Conservation (phyloP, 257 asterid genomes). For the Cinchona pubescens region DNA sequence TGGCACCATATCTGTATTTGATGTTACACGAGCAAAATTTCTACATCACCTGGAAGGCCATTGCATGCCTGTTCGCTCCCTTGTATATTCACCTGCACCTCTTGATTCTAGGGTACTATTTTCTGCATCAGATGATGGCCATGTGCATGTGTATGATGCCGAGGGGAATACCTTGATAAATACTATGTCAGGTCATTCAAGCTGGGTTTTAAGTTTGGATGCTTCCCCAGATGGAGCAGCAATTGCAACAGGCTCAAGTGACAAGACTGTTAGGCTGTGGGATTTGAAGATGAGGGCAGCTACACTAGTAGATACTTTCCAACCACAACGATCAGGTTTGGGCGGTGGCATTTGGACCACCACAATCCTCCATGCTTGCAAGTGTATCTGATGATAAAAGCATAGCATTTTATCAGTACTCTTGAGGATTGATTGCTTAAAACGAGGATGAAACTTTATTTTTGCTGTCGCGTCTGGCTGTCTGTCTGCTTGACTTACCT, state of each 20-base stretch:
- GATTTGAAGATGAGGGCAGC: slow-evolving; percentile 95
- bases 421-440: slow-evolving; percentile 30
- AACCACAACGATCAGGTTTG: slow-evolving; percentile 89
- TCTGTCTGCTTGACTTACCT: background rate
- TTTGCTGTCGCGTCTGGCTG: background rate
- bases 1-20: slow-evolving; percentile 88
- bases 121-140: slow-evolving; percentile 91
- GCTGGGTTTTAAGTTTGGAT: slow-evolving; percentile 92
- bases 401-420: slow-evolving; percentile 66
- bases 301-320: slow-evolving; percentile 70
- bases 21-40: slow-evolving; percentile 73
- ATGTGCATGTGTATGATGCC: slow-evolving; percentile 81
- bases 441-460: background rate
- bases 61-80: slow-evolving; percentile 85
- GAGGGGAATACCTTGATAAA: slow-evolving; percentile 67
- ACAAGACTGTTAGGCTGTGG: slow-evolving; percentile 79
- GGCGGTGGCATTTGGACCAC: slow-evolving; percentile 88
- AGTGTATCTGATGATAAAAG: slow-evolving; percentile 92
- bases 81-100: slow-evolving; percentile 77
- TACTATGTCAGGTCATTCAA: slow-evolving; percentile 80
- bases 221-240: slow-evolving; percentile 89
- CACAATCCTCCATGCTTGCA: slow-evolving; percentile 77
- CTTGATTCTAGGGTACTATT: slow-evolving; percentile 78
- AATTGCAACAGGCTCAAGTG: slow-evolving; percentile 88
- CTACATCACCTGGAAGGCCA: slow-evolving; percentile 93